These are phyloP conservation scores for Suillus bovinus DNA, from an alignment of 768 basidiomycete genomes.

Conservation along the genomic window DNA sequence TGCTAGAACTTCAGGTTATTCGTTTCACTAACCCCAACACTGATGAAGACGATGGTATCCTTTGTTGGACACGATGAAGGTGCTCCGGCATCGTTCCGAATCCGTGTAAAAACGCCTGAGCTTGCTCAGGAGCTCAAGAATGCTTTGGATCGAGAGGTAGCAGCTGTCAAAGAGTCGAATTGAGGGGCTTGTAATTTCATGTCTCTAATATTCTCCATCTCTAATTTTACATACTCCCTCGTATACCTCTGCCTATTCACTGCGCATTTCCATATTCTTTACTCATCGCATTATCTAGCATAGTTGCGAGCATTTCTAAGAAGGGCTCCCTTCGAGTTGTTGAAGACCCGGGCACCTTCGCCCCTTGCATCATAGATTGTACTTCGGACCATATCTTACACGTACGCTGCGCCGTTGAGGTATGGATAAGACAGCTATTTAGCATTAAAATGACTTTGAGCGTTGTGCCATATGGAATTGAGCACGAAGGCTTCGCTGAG, in stretches of 20 bases:
- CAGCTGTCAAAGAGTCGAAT: conserved; percentile 36
- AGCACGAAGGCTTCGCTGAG: conserved; percentile 95
- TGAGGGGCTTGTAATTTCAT: not conserved
- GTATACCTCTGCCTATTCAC: not conserved
- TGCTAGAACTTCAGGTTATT: conserved; percentile 77
- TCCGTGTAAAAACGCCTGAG: conserved; percentile 61
- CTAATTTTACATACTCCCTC: not conserved
- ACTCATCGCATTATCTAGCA: not conserved
- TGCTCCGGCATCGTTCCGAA: conserved; percentile 56
- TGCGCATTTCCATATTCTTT: conserved; percentile 2
- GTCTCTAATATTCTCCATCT: not conserved
- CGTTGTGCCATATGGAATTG: conserved; percentile 91
- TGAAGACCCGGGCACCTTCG: not conserved
- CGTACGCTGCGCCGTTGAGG: not conserved
- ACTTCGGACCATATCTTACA: conserved; percentile 4
- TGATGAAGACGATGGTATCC: conserved; percentile 52
- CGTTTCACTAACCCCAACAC: conserved; percentile 52
- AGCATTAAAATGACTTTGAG: conserved; percentile 80
- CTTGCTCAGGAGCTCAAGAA: conserved; percentile 57
- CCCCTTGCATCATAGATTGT: not conserved
- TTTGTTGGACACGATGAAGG: conserved; percentile 71
- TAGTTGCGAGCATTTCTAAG: not conserved
- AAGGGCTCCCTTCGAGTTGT: not conserved
- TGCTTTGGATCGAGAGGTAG: conserved; percentile 63
- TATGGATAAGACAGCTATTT: conserved; percentile 35